Base-by-base conservation (phyloP, 805 yeast genomes). In the Yamadazyma akitaensis region DNA sequence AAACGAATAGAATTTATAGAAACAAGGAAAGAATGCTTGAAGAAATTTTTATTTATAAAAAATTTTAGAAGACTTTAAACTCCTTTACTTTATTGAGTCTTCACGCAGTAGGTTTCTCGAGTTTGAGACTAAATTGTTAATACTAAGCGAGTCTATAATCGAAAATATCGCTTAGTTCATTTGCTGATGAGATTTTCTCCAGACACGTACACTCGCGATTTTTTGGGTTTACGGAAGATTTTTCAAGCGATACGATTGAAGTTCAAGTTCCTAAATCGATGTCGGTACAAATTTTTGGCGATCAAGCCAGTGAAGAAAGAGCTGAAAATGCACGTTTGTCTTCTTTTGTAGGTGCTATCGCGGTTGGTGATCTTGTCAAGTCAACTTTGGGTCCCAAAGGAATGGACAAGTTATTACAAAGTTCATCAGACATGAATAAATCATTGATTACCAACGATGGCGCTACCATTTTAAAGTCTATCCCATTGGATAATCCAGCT, bases 281-380 rank as follows among this genome's bases (percentile, higher is more conserved):
- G 95, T 84, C 91, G 56, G 96, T 91, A 51, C 92, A 91, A 58
- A 91, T 92, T 62, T 89, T 94, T 70, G 96, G 96, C 51, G 98
- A 94, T 64, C 96, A 92, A 67, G 98, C 92, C 46, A 86, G 94
- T 5, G 99, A 92, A 70, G 99, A 92, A 71, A 81, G 97, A 61
- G 99, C 94, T 38, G 99, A 94, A 68, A 91, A 92, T 69, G 99
- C 99, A 44, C 90, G 99, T 74, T 76, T 92, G 73, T 88, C 97
- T 6, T 89, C 99, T 2, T 94, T 94, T 67, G 96, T 94, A 10
- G 99, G 99, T 41, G 99, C 99, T 54, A 92, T 94, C 63, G 99
- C 99, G 35, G 99, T 94, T 31, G 99, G 99, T 43, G 99, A 94
- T 67, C 77, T 94, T 51, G 99, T 92, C 39, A 92, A 92, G 67